Evolutionary conservation across 2,329 filamentous ascomycete species (phyloP), one percentile per base, ranked within the genome.

Genomic region (Sarocladiaceae sp.): DNA sequence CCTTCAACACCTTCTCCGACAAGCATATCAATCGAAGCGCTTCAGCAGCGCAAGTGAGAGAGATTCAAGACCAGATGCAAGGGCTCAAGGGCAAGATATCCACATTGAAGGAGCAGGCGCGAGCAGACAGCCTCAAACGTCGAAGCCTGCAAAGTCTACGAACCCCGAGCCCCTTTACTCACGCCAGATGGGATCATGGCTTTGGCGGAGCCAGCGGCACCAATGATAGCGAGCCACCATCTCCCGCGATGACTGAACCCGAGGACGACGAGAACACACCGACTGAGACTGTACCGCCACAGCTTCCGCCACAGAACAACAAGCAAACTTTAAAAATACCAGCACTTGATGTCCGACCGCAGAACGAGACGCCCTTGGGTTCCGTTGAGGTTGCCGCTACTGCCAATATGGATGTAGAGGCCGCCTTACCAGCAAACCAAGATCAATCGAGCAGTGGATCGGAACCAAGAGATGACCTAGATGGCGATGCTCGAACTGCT

Each of bases 81-180:
- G 88, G 85, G 44, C 71, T 95, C 37, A 90, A 89, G 58, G 87
- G 85, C 48, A 88, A 88, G 55, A 89, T 95, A 27, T 90, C 88
- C 2, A 84, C 73, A 13, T 64, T 95, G 33, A 84, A 86, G 53
- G 81, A 89, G 50, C 83, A 88, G 54, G 85, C 87, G 0, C 78
- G 85, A 16, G 85, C 85, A 47, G 89, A 95, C 53, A 88, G 78
- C 53, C 63, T 94, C 55, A 82, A 86, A 55, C 77, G 89, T 42
- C 78, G 82, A 45, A 95, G 87, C 59, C 62, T 90, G 43, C 83
- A 88, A 53, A 89, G 78, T 55, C 64, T 91, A 48, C 78, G 86
- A 29, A 84, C 82, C 1, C 81, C 83, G 0, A 93, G 84, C 56
- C 88, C 87, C 1, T 86, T 94, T 57, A 90, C 85, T 1, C 79